These are phyloP conservation scores for Closterium sp. DNA, from an alignment of 139 green algal species.

Conservation along the genomic window DNA sequence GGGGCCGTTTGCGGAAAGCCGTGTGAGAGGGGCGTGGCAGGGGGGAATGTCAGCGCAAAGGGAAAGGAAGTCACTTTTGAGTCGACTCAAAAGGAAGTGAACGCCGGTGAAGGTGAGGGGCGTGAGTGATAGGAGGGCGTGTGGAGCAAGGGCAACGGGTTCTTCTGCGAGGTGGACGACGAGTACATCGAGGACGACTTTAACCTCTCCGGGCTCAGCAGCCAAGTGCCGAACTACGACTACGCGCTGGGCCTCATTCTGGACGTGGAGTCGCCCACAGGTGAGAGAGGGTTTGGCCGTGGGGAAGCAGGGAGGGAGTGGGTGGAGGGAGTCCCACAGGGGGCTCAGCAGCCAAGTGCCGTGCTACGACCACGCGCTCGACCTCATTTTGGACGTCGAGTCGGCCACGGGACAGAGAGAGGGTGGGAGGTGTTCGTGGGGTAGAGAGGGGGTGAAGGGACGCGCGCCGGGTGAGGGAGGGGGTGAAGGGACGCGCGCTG, in stretches of 20 bases:
- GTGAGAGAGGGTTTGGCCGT: constrained; percentile 6
- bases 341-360: constrained; percentile 86
- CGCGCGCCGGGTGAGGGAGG: too few species aligned
- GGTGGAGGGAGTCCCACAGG: not conserved
- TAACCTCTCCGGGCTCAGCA: constrained; percentile 87
- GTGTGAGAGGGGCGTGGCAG: not conserved
- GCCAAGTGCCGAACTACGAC: constrained; percentile 95
- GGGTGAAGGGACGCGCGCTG: too few species aligned
- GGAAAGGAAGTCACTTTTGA: too few species aligned
- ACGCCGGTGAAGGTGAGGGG: too few species aligned
- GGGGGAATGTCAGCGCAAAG: too few species aligned
- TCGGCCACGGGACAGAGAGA: constrained; percentile 63
- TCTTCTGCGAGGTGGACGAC: constrained; percentile 74
- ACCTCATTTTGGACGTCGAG: constrained; percentile 93
- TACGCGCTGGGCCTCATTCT: constrained; percentile 95
- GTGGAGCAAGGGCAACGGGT: constrained; percentile 56
- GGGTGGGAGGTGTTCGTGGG: not conserved
- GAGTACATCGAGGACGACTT: constrained; percentile 99
- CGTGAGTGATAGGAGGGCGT: too few species aligned
- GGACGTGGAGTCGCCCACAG: constrained; percentile 80
- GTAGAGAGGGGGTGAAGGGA: too few species aligned
- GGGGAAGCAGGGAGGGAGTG: too few species aligned
- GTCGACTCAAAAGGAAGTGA: too few species aligned
- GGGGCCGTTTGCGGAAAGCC: too few species aligned
- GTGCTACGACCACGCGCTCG: constrained; percentile 95